Evolutionary conservation across 192 early-diverging fungal species (phyloP).

Genomic region (Linnemannia zychae): DNA sequence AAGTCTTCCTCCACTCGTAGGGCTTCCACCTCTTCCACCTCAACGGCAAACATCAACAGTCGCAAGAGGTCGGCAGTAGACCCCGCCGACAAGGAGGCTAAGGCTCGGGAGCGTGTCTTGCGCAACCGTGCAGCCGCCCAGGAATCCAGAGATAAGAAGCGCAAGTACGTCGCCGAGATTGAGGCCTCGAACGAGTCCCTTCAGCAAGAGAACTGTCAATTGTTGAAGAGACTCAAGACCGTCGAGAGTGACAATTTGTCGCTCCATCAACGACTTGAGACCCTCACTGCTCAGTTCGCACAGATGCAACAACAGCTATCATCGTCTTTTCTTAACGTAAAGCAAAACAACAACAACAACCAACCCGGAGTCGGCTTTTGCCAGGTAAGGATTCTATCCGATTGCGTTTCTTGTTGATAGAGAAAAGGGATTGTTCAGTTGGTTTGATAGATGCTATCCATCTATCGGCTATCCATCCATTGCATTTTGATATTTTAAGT

Average conservation of each 20-base stretch:
- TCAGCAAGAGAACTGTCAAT: slow-evolving; percentile 62
- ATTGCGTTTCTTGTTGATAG: no score
- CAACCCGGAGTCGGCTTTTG: slow-evolving; percentile 57
- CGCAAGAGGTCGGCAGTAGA: slow-evolving; percentile 32
- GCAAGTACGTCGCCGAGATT: slow-evolving; percentile 72
- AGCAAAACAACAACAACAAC: slow-evolving; percentile 27
- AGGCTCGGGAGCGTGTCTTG: slow-evolving; percentile 65
- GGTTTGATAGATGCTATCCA: slow-evolving; percentile 7
- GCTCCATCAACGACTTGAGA: slow-evolving; percentile 46
- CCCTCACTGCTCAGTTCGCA: slow-evolving; percentile 54
- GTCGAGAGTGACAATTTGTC: slow-evolving; percentile 65
- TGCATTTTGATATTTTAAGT: background rate
- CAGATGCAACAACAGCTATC: slow-evolving; percentile 57
- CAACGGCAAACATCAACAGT: background rate
- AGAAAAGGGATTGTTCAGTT: background rate
- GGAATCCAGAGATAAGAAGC: slow-evolving; percentile 83
- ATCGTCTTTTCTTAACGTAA: slow-evolving; percentile 19
- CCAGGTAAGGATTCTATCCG: slow-evolving; percentile 32
- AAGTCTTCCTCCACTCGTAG: background rate
- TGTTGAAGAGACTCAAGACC: slow-evolving; percentile 63
- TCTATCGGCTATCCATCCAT: slow-evolving; percentile 21
- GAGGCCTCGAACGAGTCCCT: slow-evolving; percentile 66
- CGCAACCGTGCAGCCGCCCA: slow-evolving; percentile 82
- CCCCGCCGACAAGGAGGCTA: slow-evolving; percentile 48
- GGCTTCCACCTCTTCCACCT: background rate